Base-by-base conservation (phyloP, 257 asterid genomes). In the Schizonepeta tenuifolia region DNA sequence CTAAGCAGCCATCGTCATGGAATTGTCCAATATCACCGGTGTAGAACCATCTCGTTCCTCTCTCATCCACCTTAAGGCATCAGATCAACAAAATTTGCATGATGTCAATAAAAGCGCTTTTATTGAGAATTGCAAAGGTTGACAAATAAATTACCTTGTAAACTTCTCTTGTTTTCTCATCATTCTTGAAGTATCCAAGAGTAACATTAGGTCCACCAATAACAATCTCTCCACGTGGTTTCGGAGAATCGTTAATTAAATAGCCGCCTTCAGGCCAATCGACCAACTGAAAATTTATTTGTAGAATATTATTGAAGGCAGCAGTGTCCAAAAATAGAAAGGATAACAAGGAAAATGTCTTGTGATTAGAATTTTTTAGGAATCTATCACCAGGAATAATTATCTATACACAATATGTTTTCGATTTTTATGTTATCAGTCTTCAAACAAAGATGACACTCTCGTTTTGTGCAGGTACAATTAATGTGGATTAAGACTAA, bases 201-300 rank as follows among this genome's bases (percentile, higher is more conserved):
- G 99, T 91, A 41, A 95, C 97, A 75, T 90, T 95, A 40, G 99
- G 97, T 31, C 99, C 99, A 55, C 98, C 99, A 7, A 95, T 74
- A 68, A 92, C 87, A 67, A 95, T 92, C 75, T 95, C 99, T 70
- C 99, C 98, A 44, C 97, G 92, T 62, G 95, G 94, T 89, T 79
- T 89, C 49, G 97, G 97, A 43, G 90, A 80, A 81, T 95, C 95
- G 22, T 70, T 85, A n/a, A 78, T 88, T 70, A 85, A 74, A 81
- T 92, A 95, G 73, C 99, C 98, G 14, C 98, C 98, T 83, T 87
- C 98, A 7, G 90, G 86, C 99, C 98, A 95, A 83, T 95, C 97
- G 51, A 92, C 85, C 93, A 90, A 79, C 98, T 95, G 81, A 76
- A 80, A 68, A 62, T 65, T 72, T 63, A 46, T 26, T 65, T 38